phyloP scores from a whole-genome alignment of 495 filamentous ascomycete genomes.

The Hypomontagnella submonticulosa region DNA sequence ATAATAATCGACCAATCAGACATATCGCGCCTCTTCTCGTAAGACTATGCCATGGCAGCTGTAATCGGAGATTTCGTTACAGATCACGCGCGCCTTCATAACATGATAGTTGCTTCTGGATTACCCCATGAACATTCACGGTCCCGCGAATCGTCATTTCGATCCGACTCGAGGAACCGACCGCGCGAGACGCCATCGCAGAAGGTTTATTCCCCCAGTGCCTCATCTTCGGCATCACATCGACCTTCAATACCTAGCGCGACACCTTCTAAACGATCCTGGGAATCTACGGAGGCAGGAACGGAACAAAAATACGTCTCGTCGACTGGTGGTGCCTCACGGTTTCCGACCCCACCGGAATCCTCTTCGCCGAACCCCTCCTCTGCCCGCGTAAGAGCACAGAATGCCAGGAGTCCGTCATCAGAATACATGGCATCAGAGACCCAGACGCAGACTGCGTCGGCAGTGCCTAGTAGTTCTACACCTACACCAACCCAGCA shows the following conservation, averaged over 20 bases:
- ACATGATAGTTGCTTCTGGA: constrained; percentile 54
- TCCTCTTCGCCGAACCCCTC: constrained; percentile 59
- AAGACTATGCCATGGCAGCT: constrained; percentile 58
- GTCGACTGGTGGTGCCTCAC: constrained; percentile 50
- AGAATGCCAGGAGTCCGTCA: constrained; percentile 46
- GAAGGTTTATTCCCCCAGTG: constrained; percentile 47
- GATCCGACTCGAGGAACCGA: constrained; percentile 51
- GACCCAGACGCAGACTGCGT: constrained; percentile 40
- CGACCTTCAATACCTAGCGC: constrained; percentile 38
- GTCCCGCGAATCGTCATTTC: constrained; percentile 57
- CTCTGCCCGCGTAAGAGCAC: constrained; percentile 49
- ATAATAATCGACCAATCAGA: constrained; percentile 17
- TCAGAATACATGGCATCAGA: constrained; percentile 52
- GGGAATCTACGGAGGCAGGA: constrained; percentile 42
- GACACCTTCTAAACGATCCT: constrained; percentile 46
- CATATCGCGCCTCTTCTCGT: constrained; percentile 1
- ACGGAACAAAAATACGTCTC: constrained; percentile 39
- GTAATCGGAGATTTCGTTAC: constrained; percentile 60
- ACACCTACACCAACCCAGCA: constrained; percentile 48
- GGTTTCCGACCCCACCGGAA: constrained; percentile 61
- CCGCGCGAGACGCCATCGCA: constrained; percentile 49
- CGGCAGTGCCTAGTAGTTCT: constrained; percentile 49
- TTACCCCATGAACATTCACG: constrained; percentile 48
- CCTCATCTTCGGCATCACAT: constrained; percentile 36
- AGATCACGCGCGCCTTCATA: constrained; percentile 59